Base-by-base conservation (phyloP, 352 stramenopile species). In the Peronosclerospora sorghi region DNA sequence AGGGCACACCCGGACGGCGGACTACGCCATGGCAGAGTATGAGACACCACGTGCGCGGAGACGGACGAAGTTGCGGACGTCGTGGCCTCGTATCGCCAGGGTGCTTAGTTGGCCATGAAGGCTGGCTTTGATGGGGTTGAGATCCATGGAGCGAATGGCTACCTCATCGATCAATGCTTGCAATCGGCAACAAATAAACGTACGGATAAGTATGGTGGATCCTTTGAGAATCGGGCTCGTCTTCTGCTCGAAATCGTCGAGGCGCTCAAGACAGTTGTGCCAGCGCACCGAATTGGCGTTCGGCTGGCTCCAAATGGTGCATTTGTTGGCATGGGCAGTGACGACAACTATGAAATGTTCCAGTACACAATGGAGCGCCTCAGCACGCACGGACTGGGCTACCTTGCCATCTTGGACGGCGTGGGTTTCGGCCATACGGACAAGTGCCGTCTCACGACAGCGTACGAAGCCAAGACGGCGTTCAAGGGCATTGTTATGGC, bases 161-260 rank as follows among this genome's bases (percentile, higher is more conserved):
- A 96, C 45, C 56, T 96, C 21, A 56, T 97, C 39, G 84, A 96
- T 44, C 62, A 94, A 46, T 94, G 95, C 56, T 42, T 96, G 12
- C 67, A 87, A 37, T 62, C 59, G 6, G 53, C 29, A 5, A 51
- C 51, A 13, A 96, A 96, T 61, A 57, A 62, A 17, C 74, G 76
- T 28, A 87, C 63, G 8, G 83, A 95, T 62, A 56, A 81, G 4
- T 68, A 68, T 23, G 46, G 50, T 12, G 51, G 48, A 5, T 55
- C 51, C 10, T 35, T 62, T 23, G 53, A 62, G 45, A 59, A 65
- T 48, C 65, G 48, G 24, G 36, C 59, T 9, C 63, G 65, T 12
- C 66, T 95, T 9, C 51, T 94, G 10, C 36, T 70, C 1, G 73
- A 93, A 51, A 41, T 83, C 28, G 20, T 95, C 26, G 61, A 86